phyloP scores from a whole-genome alignment of 352 stramenopile genomes.

The Achlya hypogyna region DNA sequence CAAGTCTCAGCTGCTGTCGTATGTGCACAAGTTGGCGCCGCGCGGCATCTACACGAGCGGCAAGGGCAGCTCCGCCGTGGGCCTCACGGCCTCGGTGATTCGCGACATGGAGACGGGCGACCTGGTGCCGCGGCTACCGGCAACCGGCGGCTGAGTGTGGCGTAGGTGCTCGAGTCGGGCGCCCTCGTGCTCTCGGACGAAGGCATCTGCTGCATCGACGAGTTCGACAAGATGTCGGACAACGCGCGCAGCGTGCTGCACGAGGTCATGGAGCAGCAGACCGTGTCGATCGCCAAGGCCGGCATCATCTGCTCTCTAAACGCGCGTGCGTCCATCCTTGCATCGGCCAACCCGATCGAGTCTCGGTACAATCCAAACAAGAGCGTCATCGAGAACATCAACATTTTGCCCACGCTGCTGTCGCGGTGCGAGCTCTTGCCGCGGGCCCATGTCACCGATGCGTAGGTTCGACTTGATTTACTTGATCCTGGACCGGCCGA shows the following conservation, averaged over 20 bases:
- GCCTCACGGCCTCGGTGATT: slow-evolving; percentile 95
- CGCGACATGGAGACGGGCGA: slow-evolving; percentile 97
- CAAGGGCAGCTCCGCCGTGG: slow-evolving; percentile 96
- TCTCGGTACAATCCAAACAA: slow-evolving; percentile 97
- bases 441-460: neutral
- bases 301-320: slow-evolving; percentile 98
- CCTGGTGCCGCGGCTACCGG: slow-evolving; percentile 33
- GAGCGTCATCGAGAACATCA: slow-evolving; percentile 98
- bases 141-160: neutral
- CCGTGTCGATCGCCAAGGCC: slow-evolving; percentile 96
- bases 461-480: slow-evolving; percentile 98
- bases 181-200: slow-evolving; percentile 96
- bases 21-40: slow-evolving; percentile 93
- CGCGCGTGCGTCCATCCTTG: slow-evolving; percentile 96
- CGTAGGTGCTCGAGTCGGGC: slow-evolving; percentile 88
- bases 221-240: slow-evolving; percentile 99
- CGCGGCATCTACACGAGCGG: slow-evolving; percentile 98
- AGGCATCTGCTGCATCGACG: slow-evolving; percentile 98
- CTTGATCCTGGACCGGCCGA: slow-evolving; percentile 96
- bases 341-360: slow-evolving; percentile 97
- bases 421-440: slow-evolving; percentile 51
- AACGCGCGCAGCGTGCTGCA: slow-evolving; percentile 96
- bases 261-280: slow-evolving; percentile 99
- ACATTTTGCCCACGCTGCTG: slow-evolving; percentile 95
- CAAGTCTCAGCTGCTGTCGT: slow-evolving; percentile 97